phyloP scores from a whole-genome alignment of 1,284 basidiomycete species.

The Ganoderma leucocontextum region DNA sequence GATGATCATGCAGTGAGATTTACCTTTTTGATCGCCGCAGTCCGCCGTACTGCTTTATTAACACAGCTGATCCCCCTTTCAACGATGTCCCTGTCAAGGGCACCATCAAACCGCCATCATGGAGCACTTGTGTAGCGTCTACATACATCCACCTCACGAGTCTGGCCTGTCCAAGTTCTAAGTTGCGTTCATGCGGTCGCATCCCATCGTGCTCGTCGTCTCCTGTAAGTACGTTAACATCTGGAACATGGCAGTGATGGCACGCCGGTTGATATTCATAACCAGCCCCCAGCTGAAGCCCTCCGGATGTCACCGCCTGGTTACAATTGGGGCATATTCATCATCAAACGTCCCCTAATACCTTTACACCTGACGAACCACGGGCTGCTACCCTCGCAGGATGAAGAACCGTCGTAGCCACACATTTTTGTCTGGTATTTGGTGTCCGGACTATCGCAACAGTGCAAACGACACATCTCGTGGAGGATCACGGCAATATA shows the following conservation, averaged over 20 bases:
- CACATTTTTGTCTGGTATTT: not conserved
- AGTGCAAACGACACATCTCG: not conserved
- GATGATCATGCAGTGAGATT: no score
- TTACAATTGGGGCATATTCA: no score
- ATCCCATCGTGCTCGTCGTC: not conserved
- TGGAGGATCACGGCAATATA: not conserved
- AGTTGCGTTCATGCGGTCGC: not conserved
- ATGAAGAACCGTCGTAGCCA: not conserved
- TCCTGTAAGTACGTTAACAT: not conserved
- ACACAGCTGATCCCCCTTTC: not conserved
- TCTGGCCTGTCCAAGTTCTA: not conserved
- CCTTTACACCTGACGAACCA: no score
- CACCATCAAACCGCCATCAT: not conserved
- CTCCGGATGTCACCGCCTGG: no score
- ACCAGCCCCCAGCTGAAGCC: no score
- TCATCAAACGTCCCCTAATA: no score
- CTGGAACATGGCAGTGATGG: no score
- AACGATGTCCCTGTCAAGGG: not conserved
- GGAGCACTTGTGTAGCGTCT: not conserved
- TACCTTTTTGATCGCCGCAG: not conserved
- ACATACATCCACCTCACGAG: not conserved
- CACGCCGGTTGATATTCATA: no score
- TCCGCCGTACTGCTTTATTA: not conserved
- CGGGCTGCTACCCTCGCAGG: no score
- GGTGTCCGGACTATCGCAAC: not conserved